phyloP scores from a whole-genome alignment of 176 grass and related monocot species.

The Zoysia japonica region DNA sequence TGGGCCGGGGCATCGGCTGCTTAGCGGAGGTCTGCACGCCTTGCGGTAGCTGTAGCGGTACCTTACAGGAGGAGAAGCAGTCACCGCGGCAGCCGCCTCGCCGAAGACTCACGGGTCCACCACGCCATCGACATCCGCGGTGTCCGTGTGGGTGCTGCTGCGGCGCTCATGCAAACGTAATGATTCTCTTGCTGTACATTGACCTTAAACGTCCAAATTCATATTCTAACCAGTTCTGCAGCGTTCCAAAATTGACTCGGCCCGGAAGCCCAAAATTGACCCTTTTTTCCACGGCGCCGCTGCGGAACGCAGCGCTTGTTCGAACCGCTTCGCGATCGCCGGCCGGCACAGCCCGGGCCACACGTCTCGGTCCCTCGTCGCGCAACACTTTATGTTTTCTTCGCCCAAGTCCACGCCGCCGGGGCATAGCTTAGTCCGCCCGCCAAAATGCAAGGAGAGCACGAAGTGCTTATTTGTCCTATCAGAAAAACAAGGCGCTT shows the following conservation, averaged over 20 bases:
- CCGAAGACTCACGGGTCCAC: too few species aligned
- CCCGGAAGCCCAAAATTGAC: neutral
- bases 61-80: too few species aligned
- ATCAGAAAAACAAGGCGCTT: neutral
- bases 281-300: neutral
- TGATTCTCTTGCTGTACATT: too few species aligned
- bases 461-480: neutral
- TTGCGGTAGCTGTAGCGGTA: too few species aligned
- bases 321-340: slow-evolving; percentile 11
- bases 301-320: neutral
- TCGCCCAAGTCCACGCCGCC: neutral
- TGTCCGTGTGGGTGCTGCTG: too few species aligned
- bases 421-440: slow-evolving; percentile 19
- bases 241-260: slow-evolving; percentile 15
- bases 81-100: too few species aligned
- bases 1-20: too few species aligned
- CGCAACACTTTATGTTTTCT: neutral
- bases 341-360: neutral
- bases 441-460: neutral
- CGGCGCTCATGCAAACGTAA: too few species aligned
- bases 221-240: neutral
- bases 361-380: neutral
- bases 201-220: neutral
- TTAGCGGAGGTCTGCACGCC: too few species aligned
- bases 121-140: too few species aligned